These are phyloP conservation scores for Fusarium sp. DNA, from an alignment of 2,329 filamentous ascomycete species.

Conservation along the genomic window DNA sequence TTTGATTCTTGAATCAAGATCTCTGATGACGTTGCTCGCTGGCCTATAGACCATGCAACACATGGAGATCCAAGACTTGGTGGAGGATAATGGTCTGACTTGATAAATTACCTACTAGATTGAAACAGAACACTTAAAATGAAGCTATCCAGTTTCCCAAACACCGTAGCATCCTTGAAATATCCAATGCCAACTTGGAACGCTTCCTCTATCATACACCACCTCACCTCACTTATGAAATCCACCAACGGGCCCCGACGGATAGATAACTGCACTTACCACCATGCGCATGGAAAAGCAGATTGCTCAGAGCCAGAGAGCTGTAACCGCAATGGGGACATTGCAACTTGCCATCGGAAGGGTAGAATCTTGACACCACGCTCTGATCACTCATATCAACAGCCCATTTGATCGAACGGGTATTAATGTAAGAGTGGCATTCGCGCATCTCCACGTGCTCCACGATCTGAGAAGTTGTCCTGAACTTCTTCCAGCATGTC, in stretches of 20 bases:
- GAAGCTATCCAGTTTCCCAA: neutral
- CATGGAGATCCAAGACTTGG: neutral
- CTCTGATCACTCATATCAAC: neutral
- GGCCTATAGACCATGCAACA: neutral
- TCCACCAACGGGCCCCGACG: neutral
- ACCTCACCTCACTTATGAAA: neutral
- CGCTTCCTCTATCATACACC: neutral
- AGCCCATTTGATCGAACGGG: neutral
- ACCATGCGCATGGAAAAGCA: too few species aligned
- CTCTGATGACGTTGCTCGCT: neutral
- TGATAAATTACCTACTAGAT: neutral
- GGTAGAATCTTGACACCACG: neutral
- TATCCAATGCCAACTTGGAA: too few species aligned
- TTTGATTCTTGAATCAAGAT: too few species aligned
- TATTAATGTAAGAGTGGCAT: neutral
- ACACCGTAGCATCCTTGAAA: neutral
- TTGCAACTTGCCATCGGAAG: neutral
- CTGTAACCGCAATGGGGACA: neutral
- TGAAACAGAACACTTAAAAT: neutral
- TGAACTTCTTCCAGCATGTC: neutral
- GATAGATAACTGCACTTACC: too few species aligned
- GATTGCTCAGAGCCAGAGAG: too few species aligned
- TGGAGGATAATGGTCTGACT: neutral
- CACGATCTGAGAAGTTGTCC: neutral
- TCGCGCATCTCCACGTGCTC: neutral